Conservation (phyloP, 306 rosid genomes). For the Pachyrhizus erosus region DNA sequence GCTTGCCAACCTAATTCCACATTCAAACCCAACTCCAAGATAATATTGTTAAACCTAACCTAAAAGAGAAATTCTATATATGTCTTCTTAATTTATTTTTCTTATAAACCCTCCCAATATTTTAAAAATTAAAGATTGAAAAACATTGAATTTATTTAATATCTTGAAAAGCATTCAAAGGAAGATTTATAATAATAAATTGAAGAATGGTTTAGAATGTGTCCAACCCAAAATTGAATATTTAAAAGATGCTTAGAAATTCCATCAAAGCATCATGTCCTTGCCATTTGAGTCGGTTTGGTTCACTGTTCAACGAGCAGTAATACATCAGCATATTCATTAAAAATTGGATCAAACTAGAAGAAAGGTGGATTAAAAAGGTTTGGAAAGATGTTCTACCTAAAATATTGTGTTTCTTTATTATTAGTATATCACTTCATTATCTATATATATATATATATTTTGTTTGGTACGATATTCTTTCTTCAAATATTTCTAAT, state of each 20-base stretch:
- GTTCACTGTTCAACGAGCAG: background rate
- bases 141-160: background rate
- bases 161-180: background rate
- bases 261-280: background rate
- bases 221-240: slow-evolving; percentile 1
- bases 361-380: background rate
- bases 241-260: slow-evolving; percentile 1
- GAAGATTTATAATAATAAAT: background rate
- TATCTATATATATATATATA: no score
- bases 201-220: background rate
- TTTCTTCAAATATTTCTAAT: no score
- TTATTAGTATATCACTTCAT: slow-evolving; percentile 26
- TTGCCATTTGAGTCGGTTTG: background rate
- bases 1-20: slow-evolving; percentile 27
- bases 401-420: background rate
- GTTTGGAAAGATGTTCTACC: slow-evolving; percentile 23
- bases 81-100: background rate
- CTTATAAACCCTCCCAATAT: background rate
- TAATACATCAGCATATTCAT: slow-evolving; percentile 18
- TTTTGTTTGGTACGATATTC: no score
- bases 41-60: slow-evolving; percentile 42
- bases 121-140: background rate
- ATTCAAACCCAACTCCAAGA: slow-evolving; percentile 29
- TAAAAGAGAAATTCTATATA: background rate
- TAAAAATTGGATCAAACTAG: slow-evolving; percentile 9